phyloP scores from a whole-genome alignment of 495 filamentous ascomycete species.

The Thozetella sp. region DNA sequence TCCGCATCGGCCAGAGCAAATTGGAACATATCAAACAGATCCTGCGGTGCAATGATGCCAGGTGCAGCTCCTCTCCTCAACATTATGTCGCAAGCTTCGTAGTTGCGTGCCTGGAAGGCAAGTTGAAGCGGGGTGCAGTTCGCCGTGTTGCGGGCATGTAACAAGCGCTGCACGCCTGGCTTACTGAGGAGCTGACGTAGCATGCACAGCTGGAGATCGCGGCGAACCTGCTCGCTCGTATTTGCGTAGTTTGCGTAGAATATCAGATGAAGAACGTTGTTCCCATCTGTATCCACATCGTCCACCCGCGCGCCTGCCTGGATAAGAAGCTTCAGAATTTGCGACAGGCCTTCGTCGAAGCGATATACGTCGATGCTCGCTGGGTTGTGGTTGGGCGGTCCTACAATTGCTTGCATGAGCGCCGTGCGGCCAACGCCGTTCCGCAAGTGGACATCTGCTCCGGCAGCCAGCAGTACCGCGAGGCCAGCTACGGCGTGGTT shows the following conservation, averaged over 20 bases:
- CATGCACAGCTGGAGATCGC: slow-evolving; percentile 2
- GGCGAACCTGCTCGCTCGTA: not conserved
- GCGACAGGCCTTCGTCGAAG: slow-evolving; percentile 9
- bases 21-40: slow-evolving; percentile 8
- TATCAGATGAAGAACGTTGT: slow-evolving; percentile 23
- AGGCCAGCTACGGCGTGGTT: slow-evolving; percentile 17
- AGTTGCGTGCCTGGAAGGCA: slow-evolving; percentile 11
- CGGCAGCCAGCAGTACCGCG: slow-evolving; percentile 15
- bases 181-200: slow-evolving; percentile 21
- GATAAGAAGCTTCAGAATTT: slow-evolving; percentile 13
- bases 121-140: slow-evolving; percentile 12
- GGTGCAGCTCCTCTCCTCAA: slow-evolving; percentile 17
- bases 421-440: slow-evolving; percentile 15
- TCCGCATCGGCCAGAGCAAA: slow-evolving; percentile 5
- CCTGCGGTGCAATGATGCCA: slow-evolving; percentile 1
- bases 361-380: not conserved
- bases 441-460: slow-evolving; percentile 16
- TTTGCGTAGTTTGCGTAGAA: slow-evolving; percentile 14
- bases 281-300: slow-evolving; percentile 14
- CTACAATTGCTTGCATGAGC: slow-evolving; percentile 13
- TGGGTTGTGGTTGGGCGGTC: slow-evolving; percentile 15
- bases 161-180: slow-evolving; percentile 10
- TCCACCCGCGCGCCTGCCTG: slow-evolving; percentile 17
- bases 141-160: slow-evolving; percentile 6
- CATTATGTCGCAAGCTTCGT: slow-evolving; percentile 20